Percentiles rank a stretch among this genome's conserved stretches.
These are phyloP conservation scores for Verbena officinalis DNA, from an alignment of 257 asterid species.

Conservation along the genomic window DNA sequence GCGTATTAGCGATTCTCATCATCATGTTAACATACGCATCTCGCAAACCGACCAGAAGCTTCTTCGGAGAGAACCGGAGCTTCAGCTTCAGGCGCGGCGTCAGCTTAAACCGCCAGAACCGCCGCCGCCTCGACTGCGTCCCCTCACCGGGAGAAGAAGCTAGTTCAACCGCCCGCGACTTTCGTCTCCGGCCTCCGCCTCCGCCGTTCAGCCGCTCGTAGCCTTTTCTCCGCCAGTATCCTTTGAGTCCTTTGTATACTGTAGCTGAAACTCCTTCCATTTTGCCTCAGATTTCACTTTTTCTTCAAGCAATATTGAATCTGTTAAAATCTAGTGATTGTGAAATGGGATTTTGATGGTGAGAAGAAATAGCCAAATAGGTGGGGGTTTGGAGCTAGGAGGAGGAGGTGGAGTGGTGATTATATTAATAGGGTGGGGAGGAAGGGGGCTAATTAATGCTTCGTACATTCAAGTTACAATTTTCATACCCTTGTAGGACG, in stretches of 20 bases:
- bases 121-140: slow-evolving; percentile 28
- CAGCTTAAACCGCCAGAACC: slow-evolving; percentile 55
- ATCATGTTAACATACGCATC: slow-evolving; percentile 66
- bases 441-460: slow-evolving; percentile 40
- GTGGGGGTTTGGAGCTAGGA: slow-evolving; percentile 39
- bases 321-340: background rate
- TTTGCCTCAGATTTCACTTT: no score
- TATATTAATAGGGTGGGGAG: slow-evolving; percentile 36
- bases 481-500: background rate
- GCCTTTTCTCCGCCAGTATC: slow-evolving; percentile 64
- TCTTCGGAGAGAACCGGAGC: slow-evolving; percentile 65
- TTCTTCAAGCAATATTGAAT: no score
- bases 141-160: slow-evolving; percentile 27
- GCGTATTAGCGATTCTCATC: slow-evolving; percentile 52
- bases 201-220: slow-evolving; percentile 46
- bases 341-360: slow-evolving; percentile 36
- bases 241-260: slow-evolving; percentile 40
- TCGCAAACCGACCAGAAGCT: slow-evolving; percentile 47
- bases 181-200: slow-evolving; percentile 37
- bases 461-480: background rate
- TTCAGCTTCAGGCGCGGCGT: slow-evolving; percentile 48
- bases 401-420: slow-evolving; percentile 20
- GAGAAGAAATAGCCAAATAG: slow-evolving; percentile 24
- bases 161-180: slow-evolving; percentile 34
- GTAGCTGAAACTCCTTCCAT: slow-evolving; percentile 50